Evolutionary conservation across 2,329 filamentous ascomycete genomes (phyloP), one percentile per base, ranked within the genome.

Genomic region (Trichoderma sp.): DNA sequence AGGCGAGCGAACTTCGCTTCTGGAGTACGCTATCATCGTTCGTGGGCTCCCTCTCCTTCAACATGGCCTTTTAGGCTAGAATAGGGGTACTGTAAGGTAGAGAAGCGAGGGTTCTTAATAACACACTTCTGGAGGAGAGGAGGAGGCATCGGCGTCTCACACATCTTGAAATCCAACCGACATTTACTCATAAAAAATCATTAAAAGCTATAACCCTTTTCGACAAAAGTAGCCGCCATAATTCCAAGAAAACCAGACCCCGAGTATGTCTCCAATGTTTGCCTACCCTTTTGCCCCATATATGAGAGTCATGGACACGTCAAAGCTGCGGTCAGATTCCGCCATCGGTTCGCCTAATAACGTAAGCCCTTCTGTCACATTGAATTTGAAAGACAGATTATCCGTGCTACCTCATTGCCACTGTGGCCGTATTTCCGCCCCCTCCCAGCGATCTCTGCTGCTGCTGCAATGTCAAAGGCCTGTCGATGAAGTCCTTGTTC

Each of bases 401-500:
- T 52, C 43, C 63, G 49, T 53, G 40, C 57, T 72, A 82, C 72
- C 80, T 75, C 59, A 82, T 71, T 16, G 79, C 76, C 69, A 82
- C 62, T 47, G 78, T 81, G 14, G 78, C 77, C 7, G 79, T 80
- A 37, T 77, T 72, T 13, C 76, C 75, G 27, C 43, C 55, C 19
- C 43, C 55, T 21, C 31, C 62, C n/a, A 19, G 70, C 73, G 52
- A 60, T 72, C 19, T 72, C 68, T 78, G 80, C 43, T 76, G 71
- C 70, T 74, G 74, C 73, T 77, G 79, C 57, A 5, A 16, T 43
- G 77, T 78, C 64, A 73, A 73, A 33, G 76, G 78, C 73, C 83
- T 78, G 70, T 77, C 77, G 74, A 92, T 92, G 77, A 91, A 96
- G 81, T 96, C 92, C 73, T 85, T 85, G 81, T 96, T 96, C 81